These are phyloP conservation scores for Hymenoscyphus scutula DNA, from an alignment of 2,329 filamentous ascomycete species.

Conservation along the genomic window DNA sequence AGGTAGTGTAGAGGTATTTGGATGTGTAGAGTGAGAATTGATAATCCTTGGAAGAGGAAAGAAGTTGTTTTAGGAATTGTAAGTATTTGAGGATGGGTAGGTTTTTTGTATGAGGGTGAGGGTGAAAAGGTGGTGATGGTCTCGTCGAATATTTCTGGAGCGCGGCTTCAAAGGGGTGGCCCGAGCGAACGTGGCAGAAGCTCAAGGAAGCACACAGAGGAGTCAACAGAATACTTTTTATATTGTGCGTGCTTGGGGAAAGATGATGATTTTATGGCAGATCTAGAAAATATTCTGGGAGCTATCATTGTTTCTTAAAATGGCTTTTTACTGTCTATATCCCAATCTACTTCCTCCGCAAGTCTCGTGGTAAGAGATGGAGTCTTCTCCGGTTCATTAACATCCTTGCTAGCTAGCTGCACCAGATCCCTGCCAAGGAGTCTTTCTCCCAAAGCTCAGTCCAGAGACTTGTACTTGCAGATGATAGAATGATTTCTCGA, in stretches of 20 bases:
- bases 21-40: neutral
- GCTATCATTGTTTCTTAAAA: neutral
- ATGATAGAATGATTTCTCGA: neutral
- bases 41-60: conserved; percentile 5
- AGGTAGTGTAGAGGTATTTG: neutral
- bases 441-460: neutral
- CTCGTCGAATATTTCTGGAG: conserved; percentile 13
- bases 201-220: conserved; percentile 16
- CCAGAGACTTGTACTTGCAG: neutral
- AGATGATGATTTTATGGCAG: neutral
- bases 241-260: neutral
- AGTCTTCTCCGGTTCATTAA: neutral
- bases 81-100: conserved; percentile 4
- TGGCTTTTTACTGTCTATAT: neutral
- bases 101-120: neutral
- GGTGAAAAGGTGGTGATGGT: conserved; percentile 9
- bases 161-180: conserved; percentile 4
- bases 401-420: neutral
- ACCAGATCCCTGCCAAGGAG: neutral
- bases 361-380: neutral
- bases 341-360: neutral
- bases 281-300: neutral
- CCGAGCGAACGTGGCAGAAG: conserved; percentile 18
- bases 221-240: neutral
- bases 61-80: conserved; percentile 8